Percentiles rank a stretch among this genome's conserved stretches.
Evolutionary conservation across 768 basidiomycete genomes (phyloP).

Genomic region (Serendipita vermifera): DNA sequence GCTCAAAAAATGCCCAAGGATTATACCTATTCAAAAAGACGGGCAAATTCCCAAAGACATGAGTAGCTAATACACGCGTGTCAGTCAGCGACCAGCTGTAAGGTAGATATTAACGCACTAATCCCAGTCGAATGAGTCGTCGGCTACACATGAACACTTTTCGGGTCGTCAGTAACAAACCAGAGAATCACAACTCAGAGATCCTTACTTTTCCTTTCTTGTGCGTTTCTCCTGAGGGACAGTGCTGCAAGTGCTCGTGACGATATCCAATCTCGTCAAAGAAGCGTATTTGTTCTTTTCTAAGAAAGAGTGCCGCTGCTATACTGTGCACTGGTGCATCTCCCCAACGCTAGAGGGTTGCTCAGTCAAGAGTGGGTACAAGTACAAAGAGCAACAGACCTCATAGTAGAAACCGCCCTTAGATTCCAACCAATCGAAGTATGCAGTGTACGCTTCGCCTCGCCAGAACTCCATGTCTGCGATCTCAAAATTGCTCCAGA

Average conservation of each 20-base stretch:
- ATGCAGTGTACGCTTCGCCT: slow-evolving; percentile 65
- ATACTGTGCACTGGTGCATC: slow-evolving; percentile 84
- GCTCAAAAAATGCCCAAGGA: no score
- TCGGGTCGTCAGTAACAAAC: no score
- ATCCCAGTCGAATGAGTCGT: not conserved
- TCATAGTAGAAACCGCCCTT: slow-evolving; percentile 86
- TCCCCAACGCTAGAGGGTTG: slow-evolving; percentile 92
- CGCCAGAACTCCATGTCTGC: slow-evolving; percentile 76
- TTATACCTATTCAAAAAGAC: no score
- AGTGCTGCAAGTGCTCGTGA: slow-evolving; percentile 91
- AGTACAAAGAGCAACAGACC: no score
- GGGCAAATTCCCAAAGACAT: not conserved
- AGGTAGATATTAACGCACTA: not conserved
- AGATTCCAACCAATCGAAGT: slow-evolving; percentile 68
- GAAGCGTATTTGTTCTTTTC: slow-evolving; percentile 85
- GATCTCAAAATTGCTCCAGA: slow-evolving; percentile 94
- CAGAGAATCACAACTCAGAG: no score
- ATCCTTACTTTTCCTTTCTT: slow-evolving; percentile 61
- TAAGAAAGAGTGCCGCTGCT: slow-evolving; percentile 77
- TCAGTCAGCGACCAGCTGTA: not conserved
- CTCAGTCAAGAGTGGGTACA: no score
- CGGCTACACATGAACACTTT: not conserved
- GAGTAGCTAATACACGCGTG: not conserved
- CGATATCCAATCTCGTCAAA: slow-evolving; percentile 91
- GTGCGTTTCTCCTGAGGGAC: slow-evolving; percentile 63